These are phyloP conservation scores for Claviceps sp. DNA, from an alignment of 2,329 filamentous ascomycete genomes.

Conservation along the genomic window DNA sequence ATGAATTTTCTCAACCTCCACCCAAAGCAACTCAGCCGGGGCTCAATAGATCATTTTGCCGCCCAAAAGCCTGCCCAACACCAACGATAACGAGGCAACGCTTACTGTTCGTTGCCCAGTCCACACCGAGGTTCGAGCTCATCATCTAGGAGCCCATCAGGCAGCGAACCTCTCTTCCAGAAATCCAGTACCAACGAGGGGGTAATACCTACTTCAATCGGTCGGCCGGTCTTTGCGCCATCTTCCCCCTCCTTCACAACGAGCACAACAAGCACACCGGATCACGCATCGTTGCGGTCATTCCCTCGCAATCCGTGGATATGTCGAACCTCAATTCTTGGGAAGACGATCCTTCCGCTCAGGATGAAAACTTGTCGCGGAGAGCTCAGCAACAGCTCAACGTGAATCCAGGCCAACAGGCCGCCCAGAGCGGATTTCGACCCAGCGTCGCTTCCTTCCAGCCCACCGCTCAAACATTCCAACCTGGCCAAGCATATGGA, in stretches of 20 bases:
- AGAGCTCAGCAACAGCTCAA: constrained; percentile 67
- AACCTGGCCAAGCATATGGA: constrained; percentile 56
- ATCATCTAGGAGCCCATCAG: not conserved
- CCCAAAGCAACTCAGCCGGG: constrained; percentile 6
- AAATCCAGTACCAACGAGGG: constrained; percentile 1
- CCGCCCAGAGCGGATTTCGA: constrained; percentile 30
- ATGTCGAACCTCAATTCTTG: constrained; percentile 93
- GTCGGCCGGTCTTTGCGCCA: not conserved
- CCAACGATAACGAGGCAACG: not conserved
- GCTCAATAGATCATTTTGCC: not conserved
- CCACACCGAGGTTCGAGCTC: not conserved
- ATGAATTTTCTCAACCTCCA: constrained; percentile 26
- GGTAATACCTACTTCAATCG: not conserved
- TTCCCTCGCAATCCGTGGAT: constrained; percentile 6
- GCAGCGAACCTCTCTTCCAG: not conserved
- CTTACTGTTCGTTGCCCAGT: not conserved
- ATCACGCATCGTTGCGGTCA: not conserved
- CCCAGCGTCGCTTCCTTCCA: constrained; percentile 53
- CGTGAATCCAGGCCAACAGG: constrained; percentile 39
- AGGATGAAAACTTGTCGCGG: constrained; percentile 65
- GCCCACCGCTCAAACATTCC: constrained; percentile 56
- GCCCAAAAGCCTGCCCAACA: constrained; percentile 2
- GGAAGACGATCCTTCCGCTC: constrained; percentile 73
- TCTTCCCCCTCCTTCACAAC: not conserved
- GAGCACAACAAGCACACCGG: not conserved